phyloP scores from a whole-genome alignment of 2,329 filamentous ascomycete species.

The Aspergillus proliferans region DNA sequence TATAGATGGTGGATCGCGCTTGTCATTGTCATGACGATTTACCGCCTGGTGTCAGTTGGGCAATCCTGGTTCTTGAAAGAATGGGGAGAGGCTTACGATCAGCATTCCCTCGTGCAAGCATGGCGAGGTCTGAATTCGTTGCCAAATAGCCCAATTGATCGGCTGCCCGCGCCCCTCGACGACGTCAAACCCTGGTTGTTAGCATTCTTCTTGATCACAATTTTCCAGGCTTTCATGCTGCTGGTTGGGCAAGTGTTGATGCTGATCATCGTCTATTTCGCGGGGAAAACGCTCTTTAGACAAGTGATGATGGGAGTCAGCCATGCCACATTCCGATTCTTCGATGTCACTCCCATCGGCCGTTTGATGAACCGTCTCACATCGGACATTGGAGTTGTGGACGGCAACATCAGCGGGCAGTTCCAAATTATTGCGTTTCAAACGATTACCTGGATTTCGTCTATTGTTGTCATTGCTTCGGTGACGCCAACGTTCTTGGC shows the following conservation, averaged over 20 bases:
- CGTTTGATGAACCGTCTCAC: conserved; percentile 89
- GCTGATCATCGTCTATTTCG: conserved; percentile 70
- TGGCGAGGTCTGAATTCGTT: conserved; percentile 9
- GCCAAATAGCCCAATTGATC: conserved; percentile 28
- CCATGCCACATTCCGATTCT: conserved; percentile 79
- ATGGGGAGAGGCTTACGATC: conserved; percentile 71
- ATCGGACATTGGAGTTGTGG: conserved; percentile 81
- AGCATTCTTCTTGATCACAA: conserved; percentile 61
- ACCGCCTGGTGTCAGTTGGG: conserved; percentile 58
- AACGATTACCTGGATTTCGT: conserved; percentile 63
- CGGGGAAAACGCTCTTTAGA: conserved; percentile 68
- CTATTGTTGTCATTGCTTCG: conserved; percentile 69
- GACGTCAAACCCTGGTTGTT: conserved; percentile 70
- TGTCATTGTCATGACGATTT: conserved; percentile 56
- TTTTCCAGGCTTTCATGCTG: conserved; percentile 54
- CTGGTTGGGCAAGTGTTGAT: conserved; percentile 61
- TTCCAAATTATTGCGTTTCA: conserved; percentile 67
- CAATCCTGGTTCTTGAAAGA: conserved; percentile 78
- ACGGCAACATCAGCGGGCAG: conserved; percentile 73
- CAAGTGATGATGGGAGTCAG: conserved; percentile 67
- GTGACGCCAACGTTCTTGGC: conserved; percentile 71
- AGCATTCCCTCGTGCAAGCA: neutral
- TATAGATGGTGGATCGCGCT: conserved; percentile 66
- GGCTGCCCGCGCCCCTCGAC: conserved; percentile 59
- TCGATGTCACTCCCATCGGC: conserved; percentile 83